phyloP scores from a whole-genome alignment of 495 filamentous ascomycete genomes.

The Trichocladium antarcticum region DNA sequence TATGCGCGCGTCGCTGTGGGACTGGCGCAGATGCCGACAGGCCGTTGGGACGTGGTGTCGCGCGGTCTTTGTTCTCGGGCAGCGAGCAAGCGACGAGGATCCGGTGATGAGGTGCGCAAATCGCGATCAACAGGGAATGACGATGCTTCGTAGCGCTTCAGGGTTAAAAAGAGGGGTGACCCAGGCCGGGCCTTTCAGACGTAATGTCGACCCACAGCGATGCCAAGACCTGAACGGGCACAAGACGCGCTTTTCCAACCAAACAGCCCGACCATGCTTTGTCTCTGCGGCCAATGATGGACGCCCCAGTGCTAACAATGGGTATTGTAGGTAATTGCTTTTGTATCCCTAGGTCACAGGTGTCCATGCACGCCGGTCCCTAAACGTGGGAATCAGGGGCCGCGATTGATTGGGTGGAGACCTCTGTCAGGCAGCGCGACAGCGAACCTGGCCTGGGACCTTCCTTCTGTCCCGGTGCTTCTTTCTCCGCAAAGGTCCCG shows the following conservation, averaged over 20 bases:
- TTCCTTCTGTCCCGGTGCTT: no score
- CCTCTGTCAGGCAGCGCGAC: no score
- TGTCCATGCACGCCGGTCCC: no score
- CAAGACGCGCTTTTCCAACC: no score
- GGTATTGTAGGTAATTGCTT: no score
- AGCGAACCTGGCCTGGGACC: no score
- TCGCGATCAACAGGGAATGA: constrained; percentile 25
- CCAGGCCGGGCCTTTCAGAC: constrained; percentile 9
- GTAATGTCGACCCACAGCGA: constrained; percentile 15
- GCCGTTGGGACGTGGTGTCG: background rate
- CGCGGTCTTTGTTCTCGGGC: constrained; percentile 8
- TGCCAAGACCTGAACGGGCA: constrained; percentile 4
- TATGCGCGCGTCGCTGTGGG: background rate
- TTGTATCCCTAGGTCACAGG: no score
- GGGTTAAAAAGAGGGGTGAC: constrained; percentile 8
- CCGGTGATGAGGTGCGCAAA: constrained; percentile 8
- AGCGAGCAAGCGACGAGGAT: background rate
- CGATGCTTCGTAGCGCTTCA: constrained; percentile 14
- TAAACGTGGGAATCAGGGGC: no score
- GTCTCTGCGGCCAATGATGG: background rate
- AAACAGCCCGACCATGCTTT: background rate
- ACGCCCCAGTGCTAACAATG: background rate
- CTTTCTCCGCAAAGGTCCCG: no score
- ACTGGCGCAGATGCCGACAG: background rate
- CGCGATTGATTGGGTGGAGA: no score